Evolutionary conservation across 352 stramenopile genomes (phyloP), one percentile per base, ranked within the genome.

Genomic region (Phytophthora kernoviae): DNA sequence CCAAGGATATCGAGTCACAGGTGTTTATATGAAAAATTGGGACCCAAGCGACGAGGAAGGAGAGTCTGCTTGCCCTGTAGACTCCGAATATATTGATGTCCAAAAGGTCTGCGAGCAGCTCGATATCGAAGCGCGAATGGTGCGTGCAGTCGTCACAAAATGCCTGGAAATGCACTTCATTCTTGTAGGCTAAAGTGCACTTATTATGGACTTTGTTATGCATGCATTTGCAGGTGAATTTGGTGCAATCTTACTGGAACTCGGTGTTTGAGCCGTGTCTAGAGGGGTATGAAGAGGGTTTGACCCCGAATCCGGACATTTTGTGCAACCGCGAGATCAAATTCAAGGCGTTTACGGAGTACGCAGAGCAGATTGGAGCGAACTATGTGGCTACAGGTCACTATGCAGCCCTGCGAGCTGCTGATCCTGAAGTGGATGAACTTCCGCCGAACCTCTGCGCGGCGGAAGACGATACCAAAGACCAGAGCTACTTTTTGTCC

Each of bases 21-120:
- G 96, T n/a, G 84, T 99, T 37, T 98, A 99, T 75, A 99, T 99
- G 97, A 97, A 96, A 63, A 99, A 99, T 75, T 99, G 97, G 97
- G 97, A 99, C 76, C 58, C 81, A 17, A 90, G 87, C 18, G 94
- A 99, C 50, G 96, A 99, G 71, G 79, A 93, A 34, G 93, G 89
- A 9, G 58, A 77, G 46, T 79, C 78, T 7, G 86, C 79, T 1
- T 98, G 88, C 64, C 89, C 87, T 42, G 75, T 83, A 56, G 97
- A 97, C 50, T 76, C 87, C 41, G 97, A 99, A 65, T 97, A 91
- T 56, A 74, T 94, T 34, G 93, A 99, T 62, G 96, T 98, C 5
- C 68, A 97, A 44, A 76, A 80, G 17, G 96, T 99, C 15, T 98
- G 96, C 33, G 20, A 88, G 37, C 87, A 97, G 39, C 72, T 99